phyloP scores from a whole-genome alignment of 805 yeast genomes.

The Starmera caribaea region DNA sequence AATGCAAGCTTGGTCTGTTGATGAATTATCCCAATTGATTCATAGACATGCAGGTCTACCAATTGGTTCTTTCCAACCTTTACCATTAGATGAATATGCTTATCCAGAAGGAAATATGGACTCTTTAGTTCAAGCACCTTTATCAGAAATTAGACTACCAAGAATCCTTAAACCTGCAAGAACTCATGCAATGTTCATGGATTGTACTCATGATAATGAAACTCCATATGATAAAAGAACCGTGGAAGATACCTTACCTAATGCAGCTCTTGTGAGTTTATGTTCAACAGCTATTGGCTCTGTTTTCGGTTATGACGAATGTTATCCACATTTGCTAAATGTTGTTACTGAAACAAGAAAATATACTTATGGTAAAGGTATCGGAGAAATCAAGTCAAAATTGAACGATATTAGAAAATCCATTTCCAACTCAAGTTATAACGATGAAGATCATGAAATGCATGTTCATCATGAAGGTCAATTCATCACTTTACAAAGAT shows the following conservation, averaged over 20 bases:
- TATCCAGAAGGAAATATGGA: conserved; percentile 41
- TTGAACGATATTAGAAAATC: conserved; percentile 48
- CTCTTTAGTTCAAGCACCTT: conserved; percentile 16
- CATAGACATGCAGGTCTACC: conserved; percentile 95
- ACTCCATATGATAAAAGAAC: conserved; percentile 84
- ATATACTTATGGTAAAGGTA: conserved; percentile 55
- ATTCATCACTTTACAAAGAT: conserved; percentile 81
- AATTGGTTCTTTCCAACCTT: conserved; percentile 80
- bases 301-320: conserved; percentile 88
- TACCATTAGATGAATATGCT: conserved; percentile 67
- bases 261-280: conserved; percentile 88
- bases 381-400: conserved; percentile 58
- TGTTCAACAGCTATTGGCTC: conserved; percentile 94
- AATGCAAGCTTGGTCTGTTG: conserved; percentile 90
- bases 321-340: conserved; percentile 73
- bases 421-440: conserved; percentile 39
- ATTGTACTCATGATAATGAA: conserved; percentile 95
- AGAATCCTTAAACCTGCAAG: conserved; percentile 52
- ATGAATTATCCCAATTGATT: conserved; percentile 75
- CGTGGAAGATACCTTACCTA: conserved; percentile 88
- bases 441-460: conserved; percentile 68
- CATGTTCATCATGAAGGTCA: conserved; percentile 92
- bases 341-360: conserved; percentile 67
- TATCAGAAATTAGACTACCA: conserved; percentile 63
- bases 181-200: conserved; percentile 96